A percentile compares a stretch with the other conserved stretches of the same genome.
Evolutionary conservation across 371 early-diverging fungal species (phyloP).

Genomic region (Thermomucor indicae-seudaticae): DNA sequence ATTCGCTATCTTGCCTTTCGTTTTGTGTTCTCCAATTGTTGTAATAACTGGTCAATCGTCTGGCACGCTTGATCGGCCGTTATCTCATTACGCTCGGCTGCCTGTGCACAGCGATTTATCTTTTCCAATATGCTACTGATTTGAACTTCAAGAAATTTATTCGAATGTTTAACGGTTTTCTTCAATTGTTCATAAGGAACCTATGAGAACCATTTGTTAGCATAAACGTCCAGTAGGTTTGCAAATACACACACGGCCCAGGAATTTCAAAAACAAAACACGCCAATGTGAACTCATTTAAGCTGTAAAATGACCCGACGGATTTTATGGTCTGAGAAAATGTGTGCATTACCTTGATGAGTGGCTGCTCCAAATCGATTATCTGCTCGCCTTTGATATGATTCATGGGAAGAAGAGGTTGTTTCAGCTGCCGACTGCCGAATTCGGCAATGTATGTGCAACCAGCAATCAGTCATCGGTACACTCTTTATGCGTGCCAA

Average conservation of each 20-base stretch:
- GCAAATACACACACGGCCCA: background rate
- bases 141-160: slow-evolving; percentile 83
- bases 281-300: no score
- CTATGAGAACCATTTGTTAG: slow-evolving; percentile 36
- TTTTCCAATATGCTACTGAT: slow-evolving; percentile 43
- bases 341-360: slow-evolving; percentile 66
- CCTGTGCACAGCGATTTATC: slow-evolving; percentile 34
- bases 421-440: no score
- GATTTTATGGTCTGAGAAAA: slow-evolving; percentile 3
- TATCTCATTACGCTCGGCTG: slow-evolving; percentile 22
- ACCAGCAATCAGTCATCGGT: no score
- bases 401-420: slow-evolving; percentile 52
- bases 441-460: no score
- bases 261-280: background rate
- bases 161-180: slow-evolving; percentile 73
- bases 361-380: slow-evolving; percentile 82
- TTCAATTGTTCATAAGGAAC: slow-evolving; percentile 89
- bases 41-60: slow-evolving; percentile 59
- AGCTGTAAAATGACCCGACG: no score
- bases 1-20: slow-evolving; percentile 61
- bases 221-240: no score
- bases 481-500: no score
- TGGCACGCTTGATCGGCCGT: slow-evolving; percentile 45
- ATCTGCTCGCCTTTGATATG: slow-evolving; percentile 74
- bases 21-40: slow-evolving; percentile 65